Base-by-base conservation (phyloP, 2,329 filamentous ascomycete species). In the Xylariales sp. region DNA sequence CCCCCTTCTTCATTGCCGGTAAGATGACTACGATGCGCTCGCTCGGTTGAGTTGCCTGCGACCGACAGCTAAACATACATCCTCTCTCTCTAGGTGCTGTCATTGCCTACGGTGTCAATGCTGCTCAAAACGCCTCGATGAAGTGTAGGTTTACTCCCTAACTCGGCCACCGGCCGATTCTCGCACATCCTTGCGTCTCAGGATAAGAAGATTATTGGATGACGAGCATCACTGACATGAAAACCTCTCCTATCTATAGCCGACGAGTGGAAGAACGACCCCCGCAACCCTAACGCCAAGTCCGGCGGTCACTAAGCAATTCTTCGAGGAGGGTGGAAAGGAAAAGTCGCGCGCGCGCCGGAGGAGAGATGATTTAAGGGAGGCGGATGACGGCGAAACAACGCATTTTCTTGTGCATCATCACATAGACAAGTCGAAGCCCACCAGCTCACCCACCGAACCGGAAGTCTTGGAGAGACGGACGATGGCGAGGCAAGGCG, bases 251-350 rank as follows among this genome's bases (percentile, higher is more conserved):
- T n/a, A n/a, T 18, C 23, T 34, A 48, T 55, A 97, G 91, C 81
- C 73, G 87, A 86, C 56, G 88, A 97, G 74, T 96, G 79, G 81
- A 94, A 90, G 83, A 94, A 95, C 76, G 91, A 97, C 70, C 88
- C 90, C 52, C 83, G 90, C 67, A 96, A 96, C 79, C 82, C 81
- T 51, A 71, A 74, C 54, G 66, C 65, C 52, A 75, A 70, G 63
- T 51, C 60, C 40, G 60, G 57, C 32, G 57, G 55, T 40, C 72
- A 76, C 60, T 76, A 74, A 55, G 43, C 31, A 8, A 8, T 25
- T 8, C 8, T 25, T 25, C 23, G 8, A n/a, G n/a, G n/a, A n/a
- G n/a, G n/a, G 29, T 19, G 32, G 16, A 23, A 11, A 17, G 14
- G 24, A 37, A 31, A 34, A 36, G 34, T 14, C 16, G 40, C 14